Evolutionary conservation across 768 basidiomycete species (phyloP).

Genomic region (Candolleomyces aberdarensis): DNA sequence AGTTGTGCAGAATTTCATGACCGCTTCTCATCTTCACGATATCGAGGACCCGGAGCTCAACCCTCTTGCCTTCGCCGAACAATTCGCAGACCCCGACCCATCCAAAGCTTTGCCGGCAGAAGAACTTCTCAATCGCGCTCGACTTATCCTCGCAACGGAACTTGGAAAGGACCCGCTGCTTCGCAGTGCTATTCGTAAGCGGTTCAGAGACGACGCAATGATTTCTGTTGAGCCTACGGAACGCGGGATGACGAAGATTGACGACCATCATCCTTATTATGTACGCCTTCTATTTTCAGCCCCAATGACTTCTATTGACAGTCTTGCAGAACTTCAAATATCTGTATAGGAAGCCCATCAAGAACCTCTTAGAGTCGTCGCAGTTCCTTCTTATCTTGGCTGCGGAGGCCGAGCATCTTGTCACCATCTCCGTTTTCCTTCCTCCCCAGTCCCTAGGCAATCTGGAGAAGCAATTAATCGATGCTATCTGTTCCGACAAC

Average conservation of each 20-base stretch:
- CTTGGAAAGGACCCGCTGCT: slow-evolving; percentile 91
- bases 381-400: slow-evolving; percentile 90
- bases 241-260: slow-evolving; percentile 73
- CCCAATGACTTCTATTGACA: slow-evolving; percentile 2
- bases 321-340: slow-evolving; percentile 88
- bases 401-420: slow-evolving; percentile 86
- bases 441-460: slow-evolving; percentile 57
- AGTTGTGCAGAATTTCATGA: slow-evolving; percentile 80
- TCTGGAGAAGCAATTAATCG: slow-evolving; percentile 72
- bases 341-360: slow-evolving; percentile 72
- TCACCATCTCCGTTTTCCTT: slow-evolving; percentile 70
- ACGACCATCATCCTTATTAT: slow-evolving; percentile 68
- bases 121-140: slow-evolving; percentile 68
- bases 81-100: slow-evolving; percentile 73
- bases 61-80: slow-evolving; percentile 81
- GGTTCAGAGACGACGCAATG: slow-evolving; percentile 71
- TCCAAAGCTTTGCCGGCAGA: slow-evolving; percentile 54
- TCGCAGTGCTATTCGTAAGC: slow-evolving; percentile 68
- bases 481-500: slow-evolving; percentile 81
- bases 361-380: slow-evolving; percentile 62
- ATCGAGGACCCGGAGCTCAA: slow-evolving; percentile 79
- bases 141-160: slow-evolving; percentile 85
- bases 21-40: slow-evolving; percentile 57
- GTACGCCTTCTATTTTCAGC: slow-evolving; percentile 37
- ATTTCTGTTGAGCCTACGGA: slow-evolving; percentile 87